Evolutionary conservation across 768 basidiomycete species (phyloP).

Genomic region (Mycena vulgaris): DNA sequence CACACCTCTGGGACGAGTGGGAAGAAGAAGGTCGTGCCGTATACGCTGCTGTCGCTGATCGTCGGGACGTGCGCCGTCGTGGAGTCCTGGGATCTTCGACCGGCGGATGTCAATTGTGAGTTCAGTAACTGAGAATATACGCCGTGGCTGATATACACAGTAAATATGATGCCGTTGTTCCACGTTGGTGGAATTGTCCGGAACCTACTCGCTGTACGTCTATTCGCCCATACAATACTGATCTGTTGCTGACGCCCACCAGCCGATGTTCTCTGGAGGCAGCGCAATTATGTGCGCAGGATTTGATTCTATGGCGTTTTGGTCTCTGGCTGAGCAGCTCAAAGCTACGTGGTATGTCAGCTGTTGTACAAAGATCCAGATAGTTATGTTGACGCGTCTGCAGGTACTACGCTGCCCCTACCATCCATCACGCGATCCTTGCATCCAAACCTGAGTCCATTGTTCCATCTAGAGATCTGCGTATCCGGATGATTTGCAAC

Average conservation of each 20-base stretch:
- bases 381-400: background rate
- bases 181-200: slow-evolving; percentile 74
- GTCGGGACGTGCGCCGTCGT: slow-evolving; percentile 62
- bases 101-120: slow-evolving; percentile 61
- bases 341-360: slow-evolving; percentile 64
- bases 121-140: background rate
- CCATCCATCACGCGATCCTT: slow-evolving; percentile 65
- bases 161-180: slow-evolving; percentile 71
- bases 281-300: slow-evolving; percentile 69
- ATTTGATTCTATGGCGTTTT: slow-evolving; percentile 68
- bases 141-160: slow-evolving; percentile 36
- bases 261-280: slow-evolving; percentile 66
- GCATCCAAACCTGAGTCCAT: slow-evolving; percentile 52
- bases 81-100: slow-evolving; percentile 58
- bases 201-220: slow-evolving; percentile 61
- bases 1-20: slow-evolving; percentile 75
- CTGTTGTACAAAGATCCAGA: background rate
- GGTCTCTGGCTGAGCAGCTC: slow-evolving; percentile 55
- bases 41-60: slow-evolving; percentile 58
- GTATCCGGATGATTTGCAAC: slow-evolving; percentile 63
- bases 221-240: background rate
- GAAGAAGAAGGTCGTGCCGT: slow-evolving; percentile 66
- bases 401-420: slow-evolving; percentile 68
- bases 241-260: background rate
- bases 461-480: slow-evolving; percentile 49